Evolutionary conservation across 2,329 filamentous ascomycete genomes (phyloP).

Genomic region (Cladobotryum protrusum): DNA sequence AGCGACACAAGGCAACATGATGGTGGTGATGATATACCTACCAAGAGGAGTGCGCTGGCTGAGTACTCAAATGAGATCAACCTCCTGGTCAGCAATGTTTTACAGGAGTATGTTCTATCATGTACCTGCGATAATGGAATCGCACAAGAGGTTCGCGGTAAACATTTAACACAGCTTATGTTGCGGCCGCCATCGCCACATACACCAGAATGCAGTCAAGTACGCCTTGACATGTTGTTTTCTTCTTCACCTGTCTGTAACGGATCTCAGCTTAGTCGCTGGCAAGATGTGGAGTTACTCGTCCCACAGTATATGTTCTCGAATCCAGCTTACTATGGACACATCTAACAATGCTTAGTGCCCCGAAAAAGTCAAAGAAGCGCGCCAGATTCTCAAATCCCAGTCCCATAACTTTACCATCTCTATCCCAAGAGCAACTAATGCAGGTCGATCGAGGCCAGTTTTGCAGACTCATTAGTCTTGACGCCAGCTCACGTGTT

Average conservation of each 20-base stretch:
- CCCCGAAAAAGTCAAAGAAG: neutral
- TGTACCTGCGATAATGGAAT: no score
- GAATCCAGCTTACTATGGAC: neutral
- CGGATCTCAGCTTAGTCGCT: neutral
- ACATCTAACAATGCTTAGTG: neutral
- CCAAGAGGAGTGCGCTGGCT: no score
- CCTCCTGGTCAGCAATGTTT: no score
- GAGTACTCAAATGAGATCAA: no score
- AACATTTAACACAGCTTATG: neutral
- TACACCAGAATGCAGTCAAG: neutral
- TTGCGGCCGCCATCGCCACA: neutral
- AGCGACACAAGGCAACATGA: no score
- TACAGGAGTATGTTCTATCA: no score
- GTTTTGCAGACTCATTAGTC: neutral
- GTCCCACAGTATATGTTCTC: neutral
- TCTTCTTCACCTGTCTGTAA: neutral
- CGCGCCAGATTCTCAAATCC: neutral
- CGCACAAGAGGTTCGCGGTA: no score
- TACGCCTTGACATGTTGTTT: slow-evolving; percentile 1
- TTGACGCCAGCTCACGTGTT: neutral
- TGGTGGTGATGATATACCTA: no score
- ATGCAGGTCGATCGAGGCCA: neutral
- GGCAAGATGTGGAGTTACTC: slow-evolving; percentile 2
- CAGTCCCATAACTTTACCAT: no score
- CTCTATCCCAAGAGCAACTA: no score